Conservation (phyloP, 495 filamentous ascomycete species). For the Podospora comata region DNA sequence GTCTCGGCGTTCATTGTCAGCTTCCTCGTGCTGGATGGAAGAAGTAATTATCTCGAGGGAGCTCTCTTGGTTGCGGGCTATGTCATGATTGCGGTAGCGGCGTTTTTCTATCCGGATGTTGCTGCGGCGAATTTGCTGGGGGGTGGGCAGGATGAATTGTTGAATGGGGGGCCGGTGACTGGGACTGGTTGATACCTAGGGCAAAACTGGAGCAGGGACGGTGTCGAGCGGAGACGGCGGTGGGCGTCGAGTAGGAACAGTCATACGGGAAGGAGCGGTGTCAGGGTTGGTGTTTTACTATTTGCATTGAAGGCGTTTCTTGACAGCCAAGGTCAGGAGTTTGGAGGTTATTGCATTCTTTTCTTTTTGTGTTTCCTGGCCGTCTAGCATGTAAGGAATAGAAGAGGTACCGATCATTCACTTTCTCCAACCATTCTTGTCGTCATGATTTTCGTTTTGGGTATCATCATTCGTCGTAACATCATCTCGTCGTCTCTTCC, state of each 20-base stretch:
- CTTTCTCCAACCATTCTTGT: background rate
- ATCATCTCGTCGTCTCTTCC: background rate
- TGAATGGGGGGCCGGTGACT: background rate
- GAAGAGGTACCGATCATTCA: background rate
- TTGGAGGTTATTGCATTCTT: background rate
- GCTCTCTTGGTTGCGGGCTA: conserved; percentile 78
- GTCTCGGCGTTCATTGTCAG: conserved; percentile 87
- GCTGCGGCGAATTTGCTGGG: conserved; percentile 46
- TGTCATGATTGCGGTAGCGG: conserved; percentile 68
- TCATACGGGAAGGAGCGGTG: background rate
- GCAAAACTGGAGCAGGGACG: background rate
- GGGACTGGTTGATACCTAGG: background rate
- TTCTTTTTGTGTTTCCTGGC: background rate
- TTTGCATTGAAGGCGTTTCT: background rate
- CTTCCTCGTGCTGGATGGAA: conserved; percentile 81
- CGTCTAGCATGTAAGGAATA: background rate
- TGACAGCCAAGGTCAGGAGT: background rate
- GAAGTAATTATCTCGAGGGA: conserved; percentile 87
- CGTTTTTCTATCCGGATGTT: conserved; percentile 61
- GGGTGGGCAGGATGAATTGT: conserved; percentile 13
- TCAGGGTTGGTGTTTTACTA: background rate
- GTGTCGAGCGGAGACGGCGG: background rate
- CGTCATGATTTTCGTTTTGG: background rate
- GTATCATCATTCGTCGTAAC: conserved; percentile 2
- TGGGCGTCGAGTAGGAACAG: background rate